A percentile compares a stretch with the other conserved stretches of the same genome.
phyloP scores from a whole-genome alignment of 2,329 filamentous ascomycete genomes.

The Monosporascus sp. region DNA sequence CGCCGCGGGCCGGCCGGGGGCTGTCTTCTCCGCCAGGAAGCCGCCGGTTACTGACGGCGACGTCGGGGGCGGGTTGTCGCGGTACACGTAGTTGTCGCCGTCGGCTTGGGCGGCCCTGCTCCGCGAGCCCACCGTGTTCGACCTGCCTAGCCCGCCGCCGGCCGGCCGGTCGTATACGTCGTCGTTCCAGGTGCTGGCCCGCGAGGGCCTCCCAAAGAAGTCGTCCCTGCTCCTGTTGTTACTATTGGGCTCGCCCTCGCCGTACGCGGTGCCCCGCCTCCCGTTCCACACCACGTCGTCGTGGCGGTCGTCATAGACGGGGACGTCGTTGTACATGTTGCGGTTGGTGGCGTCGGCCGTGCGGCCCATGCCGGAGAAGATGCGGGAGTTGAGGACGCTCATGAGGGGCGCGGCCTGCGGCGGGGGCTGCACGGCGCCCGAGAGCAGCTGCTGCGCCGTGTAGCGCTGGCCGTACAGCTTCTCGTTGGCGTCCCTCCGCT shows the following conservation, averaged over 20 bases:
- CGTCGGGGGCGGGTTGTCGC: conserved; percentile 24
- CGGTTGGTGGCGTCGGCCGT: conserved; percentile 42
- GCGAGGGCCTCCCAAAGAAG: conserved; percentile 48
- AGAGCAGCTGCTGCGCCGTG: conserved; percentile 76
- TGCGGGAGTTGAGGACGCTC: conserved; percentile 75
- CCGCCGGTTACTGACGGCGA: conserved; percentile 45
- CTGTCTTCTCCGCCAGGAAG: conserved; percentile 35
- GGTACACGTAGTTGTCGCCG: conserved; percentile 43
- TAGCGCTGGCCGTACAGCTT: conserved; percentile 84
- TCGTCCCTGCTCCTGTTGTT: conserved; percentile 22
- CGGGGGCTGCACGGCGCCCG: conserved; percentile 71
- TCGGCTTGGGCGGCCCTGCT: conserved; percentile 18
- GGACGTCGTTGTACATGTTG: conserved; percentile 87
- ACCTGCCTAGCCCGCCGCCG: conserved; percentile 37
- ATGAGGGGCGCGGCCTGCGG: conserved; percentile 80
- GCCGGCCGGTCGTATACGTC: conserved; percentile 63
- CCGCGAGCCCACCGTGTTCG: conserved; percentile 44
- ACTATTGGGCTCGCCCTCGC: conserved; percentile 30
- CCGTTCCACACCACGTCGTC: conserved; percentile 85
- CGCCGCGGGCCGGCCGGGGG: conserved; percentile 71
- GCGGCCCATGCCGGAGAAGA: conserved; percentile 64
- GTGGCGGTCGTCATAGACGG: conserved; percentile 77
- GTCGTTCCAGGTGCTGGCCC: conserved; percentile 70
- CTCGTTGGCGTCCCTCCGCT: conserved; percentile 93
- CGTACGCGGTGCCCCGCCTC: conserved; percentile 62